phyloP scores from a whole-genome alignment of 768 basidiomycete genomes.

The Neoboletus subvelutipes region DNA sequence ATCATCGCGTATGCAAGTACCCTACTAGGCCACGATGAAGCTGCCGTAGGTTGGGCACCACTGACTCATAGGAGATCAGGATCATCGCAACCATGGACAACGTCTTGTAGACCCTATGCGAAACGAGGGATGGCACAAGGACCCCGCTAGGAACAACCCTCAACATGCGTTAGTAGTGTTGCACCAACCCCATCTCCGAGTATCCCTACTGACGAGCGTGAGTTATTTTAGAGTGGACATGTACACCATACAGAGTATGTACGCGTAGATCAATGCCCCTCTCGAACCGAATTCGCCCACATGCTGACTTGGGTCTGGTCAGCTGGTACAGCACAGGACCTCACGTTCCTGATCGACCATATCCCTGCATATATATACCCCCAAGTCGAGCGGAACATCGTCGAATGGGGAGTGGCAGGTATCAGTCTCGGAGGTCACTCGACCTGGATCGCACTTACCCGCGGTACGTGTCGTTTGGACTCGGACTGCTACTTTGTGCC shows the following conservation, averaged over 20 bases:
- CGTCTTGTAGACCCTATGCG: slow-evolving; percentile 26
- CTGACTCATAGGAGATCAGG: slow-evolving; percentile 16
- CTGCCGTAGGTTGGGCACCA: background rate
- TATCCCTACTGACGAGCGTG: slow-evolving; percentile 2
- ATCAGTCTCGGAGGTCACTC: slow-evolving; percentile 85
- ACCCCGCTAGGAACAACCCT: slow-evolving; percentile 24
- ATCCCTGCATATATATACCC: slow-evolving; percentile 76
- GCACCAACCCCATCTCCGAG: background rate
- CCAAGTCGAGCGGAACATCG: slow-evolving; percentile 54
- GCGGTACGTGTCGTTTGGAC: slow-evolving; percentile 31
- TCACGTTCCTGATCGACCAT: slow-evolving; percentile 80
- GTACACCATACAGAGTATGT: slow-evolving; percentile 34
- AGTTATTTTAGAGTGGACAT: slow-evolving; percentile 25
- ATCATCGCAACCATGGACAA: slow-evolving; percentile 33
- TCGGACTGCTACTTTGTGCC: background rate
- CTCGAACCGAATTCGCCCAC: background rate
- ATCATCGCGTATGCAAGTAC: slow-evolving; percentile 29
- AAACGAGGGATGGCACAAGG: slow-evolving; percentile 26
- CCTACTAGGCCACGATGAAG: background rate
- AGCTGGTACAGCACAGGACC: slow-evolving; percentile 68
- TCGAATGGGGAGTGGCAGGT: slow-evolving; percentile 71
- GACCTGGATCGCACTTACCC: slow-evolving; percentile 66
- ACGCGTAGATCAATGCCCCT: background rate
- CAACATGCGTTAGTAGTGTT: slow-evolving; percentile 29
- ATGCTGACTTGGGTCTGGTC: slow-evolving; percentile 6